Evolutionary conservation across 768 basidiomycete genomes (phyloP).

Genomic region (Mrakia gelida): DNA sequence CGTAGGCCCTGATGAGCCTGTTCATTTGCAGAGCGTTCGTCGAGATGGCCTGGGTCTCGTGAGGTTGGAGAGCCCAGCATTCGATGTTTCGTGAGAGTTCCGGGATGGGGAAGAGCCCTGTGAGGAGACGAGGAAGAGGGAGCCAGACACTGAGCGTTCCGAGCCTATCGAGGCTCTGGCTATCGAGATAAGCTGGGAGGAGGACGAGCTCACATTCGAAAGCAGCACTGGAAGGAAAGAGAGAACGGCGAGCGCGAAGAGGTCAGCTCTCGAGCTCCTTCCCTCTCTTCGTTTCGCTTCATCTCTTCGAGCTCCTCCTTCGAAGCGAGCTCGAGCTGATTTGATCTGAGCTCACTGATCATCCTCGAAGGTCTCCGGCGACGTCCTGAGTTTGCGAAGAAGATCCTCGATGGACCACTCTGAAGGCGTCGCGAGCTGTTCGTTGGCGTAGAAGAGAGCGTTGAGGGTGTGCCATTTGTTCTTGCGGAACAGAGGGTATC

Average conservation of each 20-base stretch:
- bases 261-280: slow-evolving; percentile 5
- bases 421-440: slow-evolving; percentile 4
- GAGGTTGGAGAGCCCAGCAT: slow-evolving; percentile 6
- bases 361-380: not conserved
- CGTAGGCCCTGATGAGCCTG: slow-evolving; percentile 2
- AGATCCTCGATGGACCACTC: slow-evolving; percentile 12
- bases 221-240: not conserved
- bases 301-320: too few relatives aligned
- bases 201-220: slow-evolving; percentile 9
- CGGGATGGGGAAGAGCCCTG: slow-evolving; percentile 9
- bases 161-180: not conserved
- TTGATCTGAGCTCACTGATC: not conserved
- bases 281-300: not conserved
- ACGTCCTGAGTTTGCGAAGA: not conserved
- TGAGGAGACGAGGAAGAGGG: not conserved
- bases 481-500: not conserved
- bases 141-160: not conserved
- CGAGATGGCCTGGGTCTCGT: not conserved
- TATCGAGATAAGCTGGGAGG: not conserved
- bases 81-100: slow-evolving; percentile 1
- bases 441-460: slow-evolving; percentile 10
- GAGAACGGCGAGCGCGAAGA: not conserved
- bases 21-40: not conserved
- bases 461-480: not conserved
- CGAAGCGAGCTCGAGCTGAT: too few relatives aligned